phyloP scores from a whole-genome alignment of 768 basidiomycete genomes.

The Russula compacta region DNA sequence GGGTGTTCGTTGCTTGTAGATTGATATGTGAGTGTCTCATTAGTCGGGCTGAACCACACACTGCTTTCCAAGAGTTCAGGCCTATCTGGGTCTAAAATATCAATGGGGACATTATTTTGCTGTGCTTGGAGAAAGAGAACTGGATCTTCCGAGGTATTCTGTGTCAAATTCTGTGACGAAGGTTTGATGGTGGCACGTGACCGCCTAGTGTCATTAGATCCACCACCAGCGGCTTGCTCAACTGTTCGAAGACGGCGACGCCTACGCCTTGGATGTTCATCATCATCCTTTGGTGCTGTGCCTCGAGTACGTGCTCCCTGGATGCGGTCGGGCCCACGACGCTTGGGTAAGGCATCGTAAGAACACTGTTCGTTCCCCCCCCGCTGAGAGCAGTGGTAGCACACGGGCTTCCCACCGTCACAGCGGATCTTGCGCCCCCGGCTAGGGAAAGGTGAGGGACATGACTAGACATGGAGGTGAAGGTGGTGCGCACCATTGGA shows the following conservation, averaged over 20 bases:
- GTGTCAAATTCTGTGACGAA: too few species aligned
- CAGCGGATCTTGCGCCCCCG: constrained; percentile 75
- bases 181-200: background rate
- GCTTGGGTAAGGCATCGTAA: constrained; percentile 66
- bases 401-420: constrained; percentile 69
- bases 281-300: constrained; percentile 32
- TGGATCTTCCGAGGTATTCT: background rate
- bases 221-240: background rate
- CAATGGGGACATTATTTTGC: background rate
- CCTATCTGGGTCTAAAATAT: background rate
- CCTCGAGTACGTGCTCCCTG: constrained; percentile 72
- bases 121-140: background rate
- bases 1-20: background rate
- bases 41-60: background rate
- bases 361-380: constrained; percentile 36
- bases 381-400: constrained; percentile 62
- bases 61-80: background rate
- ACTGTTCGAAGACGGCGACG: constrained; percentile 9
- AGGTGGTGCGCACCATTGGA: constrained; percentile 51
- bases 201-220: background rate
- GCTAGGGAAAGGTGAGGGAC: constrained; percentile 30
- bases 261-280: constrained; percentile 19
- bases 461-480: background rate
- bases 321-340: constrained; percentile 69
- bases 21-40: background rate